Evolutionary conservation across 306 rosid species (phyloP).

Genomic region (Rosa rugosa): DNA sequence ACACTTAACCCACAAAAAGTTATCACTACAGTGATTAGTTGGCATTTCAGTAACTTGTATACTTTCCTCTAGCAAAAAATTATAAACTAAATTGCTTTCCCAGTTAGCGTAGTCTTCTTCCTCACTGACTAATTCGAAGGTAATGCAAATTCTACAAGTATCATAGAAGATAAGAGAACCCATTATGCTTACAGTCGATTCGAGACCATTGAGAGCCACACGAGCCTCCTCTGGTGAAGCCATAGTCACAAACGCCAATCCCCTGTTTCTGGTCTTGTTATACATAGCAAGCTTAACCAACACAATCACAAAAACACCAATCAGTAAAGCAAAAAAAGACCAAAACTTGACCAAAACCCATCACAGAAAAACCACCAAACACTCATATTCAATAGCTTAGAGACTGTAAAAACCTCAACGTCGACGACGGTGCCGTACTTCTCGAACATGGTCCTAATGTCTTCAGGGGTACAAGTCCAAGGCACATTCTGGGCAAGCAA

Average conservation of each 20-base stretch:
- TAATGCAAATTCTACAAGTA: not conserved
- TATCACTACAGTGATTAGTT: not conserved
- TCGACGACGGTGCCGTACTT: conserved; percentile 69
- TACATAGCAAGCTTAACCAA: conserved; percentile 71
- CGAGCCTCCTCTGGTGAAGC: conserved; percentile 80
- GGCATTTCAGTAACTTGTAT: not conserved
- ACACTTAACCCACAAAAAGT: not conserved
- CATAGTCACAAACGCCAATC: conserved; percentile 97
- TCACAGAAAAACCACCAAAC: not conserved
- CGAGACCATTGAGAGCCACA: conserved; percentile 62
- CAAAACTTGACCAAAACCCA: conserved; percentile 6
- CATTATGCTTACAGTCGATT: conserved; percentile 67
- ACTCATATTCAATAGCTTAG: not conserved
- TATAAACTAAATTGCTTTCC: not conserved
- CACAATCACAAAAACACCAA: conserved; percentile 19
- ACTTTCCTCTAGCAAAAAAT: not conserved
- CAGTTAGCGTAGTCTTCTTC: not conserved
- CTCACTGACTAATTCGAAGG: not conserved
- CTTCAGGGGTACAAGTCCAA: conserved; percentile 82
- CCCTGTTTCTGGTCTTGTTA: conserved; percentile 72
- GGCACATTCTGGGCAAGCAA: conserved; percentile 89
- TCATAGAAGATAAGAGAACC: not conserved
- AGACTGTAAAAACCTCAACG: conserved; percentile 59
- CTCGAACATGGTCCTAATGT: conserved; percentile 71
- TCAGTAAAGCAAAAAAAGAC: conserved; percentile 24